phyloP scores from a whole-genome alignment of 176 grass and related monocot species.

The Avena insularis region DNA sequence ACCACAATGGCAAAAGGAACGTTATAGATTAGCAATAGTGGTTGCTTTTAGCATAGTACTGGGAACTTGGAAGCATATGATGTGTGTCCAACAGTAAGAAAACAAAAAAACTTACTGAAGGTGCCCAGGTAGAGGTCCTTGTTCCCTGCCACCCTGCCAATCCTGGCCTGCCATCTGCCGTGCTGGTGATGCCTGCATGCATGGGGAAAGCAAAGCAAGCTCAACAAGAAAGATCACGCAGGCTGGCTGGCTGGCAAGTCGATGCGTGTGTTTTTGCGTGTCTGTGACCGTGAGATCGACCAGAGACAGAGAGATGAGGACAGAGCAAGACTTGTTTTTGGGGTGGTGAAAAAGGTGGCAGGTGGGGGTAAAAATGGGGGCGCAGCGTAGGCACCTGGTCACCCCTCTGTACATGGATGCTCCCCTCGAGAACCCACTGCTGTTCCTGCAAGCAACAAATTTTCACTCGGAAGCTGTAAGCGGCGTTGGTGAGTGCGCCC shows the following conservation, averaged over 20 bases:
- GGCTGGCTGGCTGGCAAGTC: background rate
- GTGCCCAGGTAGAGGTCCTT: conserved; percentile 97
- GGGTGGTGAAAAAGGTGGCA: conserved; percentile 56
- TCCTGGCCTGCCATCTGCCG: conserved; percentile 97
- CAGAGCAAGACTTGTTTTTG: conserved; percentile 33
- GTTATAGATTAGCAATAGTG: conserved; percentile 24
- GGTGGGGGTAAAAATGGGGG: conserved; percentile 47
- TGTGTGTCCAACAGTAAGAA: conserved; percentile 11
- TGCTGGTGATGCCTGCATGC: conserved; percentile 96
- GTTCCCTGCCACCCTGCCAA: conserved; percentile 94
- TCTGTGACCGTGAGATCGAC: conserved; percentile 42
- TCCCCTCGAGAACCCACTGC: conserved; percentile 96
- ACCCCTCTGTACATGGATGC: conserved; percentile 97
- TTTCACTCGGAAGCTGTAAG: conserved; percentile 40
- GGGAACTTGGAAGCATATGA: background rate
- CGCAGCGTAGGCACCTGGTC: conserved; percentile 72
- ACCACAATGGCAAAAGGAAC: background rate
- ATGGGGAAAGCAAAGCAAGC: conserved; percentile 54
- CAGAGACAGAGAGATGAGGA: conserved; percentile 1
- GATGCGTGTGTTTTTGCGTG: conserved; percentile 40
- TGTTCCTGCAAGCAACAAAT: conserved; percentile 71
- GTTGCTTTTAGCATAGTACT: background rate
- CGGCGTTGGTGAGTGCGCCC: conserved; percentile 40
- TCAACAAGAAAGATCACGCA: conserved; percentile 16
- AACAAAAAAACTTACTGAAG: conserved; percentile 72